phyloP scores from a whole-genome alignment of 2,329 filamentous ascomycete genomes.

The Trichothecium sympodiale region DNA sequence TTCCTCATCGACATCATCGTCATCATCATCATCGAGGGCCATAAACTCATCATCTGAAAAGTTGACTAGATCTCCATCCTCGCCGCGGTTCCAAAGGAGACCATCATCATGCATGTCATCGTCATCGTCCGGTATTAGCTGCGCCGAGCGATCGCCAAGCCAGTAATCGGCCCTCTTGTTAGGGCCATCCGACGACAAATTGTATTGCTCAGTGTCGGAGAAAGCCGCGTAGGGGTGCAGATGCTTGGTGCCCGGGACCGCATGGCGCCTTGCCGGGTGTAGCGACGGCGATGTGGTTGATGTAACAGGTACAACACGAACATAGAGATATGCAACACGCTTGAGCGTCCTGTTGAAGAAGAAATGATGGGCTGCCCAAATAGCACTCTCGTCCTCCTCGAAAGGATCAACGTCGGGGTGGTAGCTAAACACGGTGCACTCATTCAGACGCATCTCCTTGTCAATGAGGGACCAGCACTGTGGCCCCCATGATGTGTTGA shows the following conservation, averaged over 20 bases:
- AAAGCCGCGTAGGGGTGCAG: conserved; percentile 5
- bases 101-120: conserved; percentile 39
- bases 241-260: conserved; percentile 10
- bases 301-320: conserved; percentile 75
- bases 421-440: conserved; percentile 86
- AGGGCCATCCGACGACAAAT: conserved; percentile 16
- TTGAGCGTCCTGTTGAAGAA: conserved; percentile 93
- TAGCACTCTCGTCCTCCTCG: conserved; percentile 80
- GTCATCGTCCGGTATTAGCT: conserved; percentile 34
- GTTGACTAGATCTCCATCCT: conserved; percentile 44
- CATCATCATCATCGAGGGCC: conserved; percentile 26
- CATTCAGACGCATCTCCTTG: conserved; percentile 83
- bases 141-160: conserved; percentile 59
- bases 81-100: conserved; percentile 45
- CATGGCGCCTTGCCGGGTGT: conserved; percentile 18
- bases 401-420: conserved; percentile 83
- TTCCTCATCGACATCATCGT: conserved; percentile 32
- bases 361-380: conserved; percentile 95
- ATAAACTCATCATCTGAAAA: conserved; percentile 39
- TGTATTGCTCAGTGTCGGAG: conserved; percentile 11
- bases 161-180: conserved; percentile 77
- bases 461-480: conserved; percentile 89
- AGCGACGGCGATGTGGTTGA: conserved; percentile 48
- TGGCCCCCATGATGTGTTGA: conserved; percentile 66
- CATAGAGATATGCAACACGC: conserved; percentile 86